Evolutionary conservation across 257 asterid species (phyloP).

Genomic region (Solanum habrochaites): DNA sequence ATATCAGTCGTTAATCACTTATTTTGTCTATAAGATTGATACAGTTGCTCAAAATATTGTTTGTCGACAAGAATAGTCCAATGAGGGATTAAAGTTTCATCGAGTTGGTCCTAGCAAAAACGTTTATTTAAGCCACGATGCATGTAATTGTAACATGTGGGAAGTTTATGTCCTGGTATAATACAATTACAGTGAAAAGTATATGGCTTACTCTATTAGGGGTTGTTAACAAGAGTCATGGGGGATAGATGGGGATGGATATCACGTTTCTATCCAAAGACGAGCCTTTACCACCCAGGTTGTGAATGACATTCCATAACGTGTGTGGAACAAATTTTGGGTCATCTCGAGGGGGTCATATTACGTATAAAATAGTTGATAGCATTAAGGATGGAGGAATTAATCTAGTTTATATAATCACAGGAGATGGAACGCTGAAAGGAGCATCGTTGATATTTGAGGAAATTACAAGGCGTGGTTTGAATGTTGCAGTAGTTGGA

Average conservation of each 20-base stretch:
- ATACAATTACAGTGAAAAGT: conserved; percentile 40
- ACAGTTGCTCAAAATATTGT: conserved; percentile 68
- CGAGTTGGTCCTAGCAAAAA: conserved; percentile 90
- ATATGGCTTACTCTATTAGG: conserved; percentile 60
- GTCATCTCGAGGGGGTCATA: background rate
- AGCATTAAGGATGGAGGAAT: background rate
- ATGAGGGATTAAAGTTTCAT: conserved; percentile 73
- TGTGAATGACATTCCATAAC: background rate
- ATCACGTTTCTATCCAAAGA: background rate
- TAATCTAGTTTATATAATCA: background rate
- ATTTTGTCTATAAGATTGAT: conserved; percentile 68
- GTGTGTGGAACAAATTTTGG: background rate
- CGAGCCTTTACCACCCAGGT: background rate
- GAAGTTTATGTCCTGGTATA: conserved; percentile 76
- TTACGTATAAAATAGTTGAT: background rate
- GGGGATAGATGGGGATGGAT: conserved; percentile 51
- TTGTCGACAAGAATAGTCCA: conserved; percentile 59
- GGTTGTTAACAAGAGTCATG: conserved; percentile 62
- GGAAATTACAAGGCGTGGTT: background rate
- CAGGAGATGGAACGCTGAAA: background rate
- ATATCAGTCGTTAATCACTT: conserved; percentile 79
- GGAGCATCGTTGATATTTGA: background rate
- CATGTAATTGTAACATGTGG: conserved; percentile 94
- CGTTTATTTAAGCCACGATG: conserved; percentile 63
- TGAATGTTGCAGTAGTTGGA: background rate